Conservation (phyloP, 1,139 yeast genomes). For the Candida sp. region DNA sequence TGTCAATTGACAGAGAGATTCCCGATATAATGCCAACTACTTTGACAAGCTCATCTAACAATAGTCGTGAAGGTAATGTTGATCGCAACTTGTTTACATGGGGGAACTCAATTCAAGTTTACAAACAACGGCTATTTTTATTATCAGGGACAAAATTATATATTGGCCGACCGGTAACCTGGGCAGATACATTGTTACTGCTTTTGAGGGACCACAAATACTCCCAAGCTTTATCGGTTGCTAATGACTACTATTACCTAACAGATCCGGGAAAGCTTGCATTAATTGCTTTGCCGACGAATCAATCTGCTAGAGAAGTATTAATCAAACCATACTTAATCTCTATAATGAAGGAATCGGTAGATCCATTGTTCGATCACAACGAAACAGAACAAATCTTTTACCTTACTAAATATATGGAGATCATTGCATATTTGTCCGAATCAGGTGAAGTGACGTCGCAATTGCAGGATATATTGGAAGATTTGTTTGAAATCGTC, state of each 20-base stretch:
- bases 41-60: not conserved
- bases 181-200: constrained; percentile 67
- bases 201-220: constrained; percentile 49
- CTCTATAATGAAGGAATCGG: constrained; percentile 52
- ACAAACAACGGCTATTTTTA: constrained; percentile 23
- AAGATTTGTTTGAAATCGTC: constrained; percentile 49
- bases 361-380: constrained; percentile 35
- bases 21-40: not conserved
- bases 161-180: constrained; percentile 59
- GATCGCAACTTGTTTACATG: not conserved
- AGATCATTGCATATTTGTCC: constrained; percentile 8
- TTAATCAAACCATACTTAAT: constrained; percentile 54
- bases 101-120: constrained; percentile 17
- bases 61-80: not conserved
- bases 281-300: constrained; percentile 52
- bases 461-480: constrained; percentile 36
- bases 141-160: constrained; percentile 19
- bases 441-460: not conserved
- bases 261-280: constrained; percentile 45
- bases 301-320: constrained; percentile 37
- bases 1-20: not conserved
- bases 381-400: constrained; percentile 10
- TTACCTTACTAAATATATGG: constrained; percentile 18
- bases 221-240: constrained; percentile 52
- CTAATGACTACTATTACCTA: constrained; percentile 48